Conservation (phyloP, 2,329 filamentous ascomycete genomes). For the Myrmaecium sp. region DNA sequence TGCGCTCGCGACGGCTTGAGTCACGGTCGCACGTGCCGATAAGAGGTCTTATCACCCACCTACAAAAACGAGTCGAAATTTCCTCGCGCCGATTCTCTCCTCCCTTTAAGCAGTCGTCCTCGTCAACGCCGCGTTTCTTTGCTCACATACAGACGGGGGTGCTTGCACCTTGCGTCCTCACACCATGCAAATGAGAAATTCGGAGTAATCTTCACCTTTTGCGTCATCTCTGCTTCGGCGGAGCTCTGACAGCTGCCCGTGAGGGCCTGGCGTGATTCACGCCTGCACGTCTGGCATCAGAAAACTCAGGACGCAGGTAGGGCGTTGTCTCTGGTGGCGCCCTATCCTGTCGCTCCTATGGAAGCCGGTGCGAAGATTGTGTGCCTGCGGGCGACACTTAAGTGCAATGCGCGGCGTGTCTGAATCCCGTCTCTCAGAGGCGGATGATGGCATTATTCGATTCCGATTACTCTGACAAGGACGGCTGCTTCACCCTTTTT, state of each 20-base stretch:
- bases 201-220: constrained; percentile 79
- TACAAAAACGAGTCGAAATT: too few relatives aligned
- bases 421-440: constrained; percentile 21
- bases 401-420: constrained; percentile 91
- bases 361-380: constrained; percentile 93
- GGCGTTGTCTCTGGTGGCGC: constrained; percentile 13
- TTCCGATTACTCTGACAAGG: constrained; percentile 84
- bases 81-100: too few relatives aligned
- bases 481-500: constrained; percentile 49
- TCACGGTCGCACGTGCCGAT: too few relatives aligned
- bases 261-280: constrained; percentile 73
- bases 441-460: constrained; percentile 54
- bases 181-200: constrained; percentile 84
- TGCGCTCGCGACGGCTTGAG: too few relatives aligned
- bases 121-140: too few relatives aligned
- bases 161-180: too few relatives aligned
- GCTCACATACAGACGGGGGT: too few relatives aligned
- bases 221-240: constrained; percentile 19
- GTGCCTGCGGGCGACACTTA: constrained; percentile 51
- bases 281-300: constrained; percentile 78
- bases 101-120: too few relatives aligned
- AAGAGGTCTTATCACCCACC: too few relatives aligned
- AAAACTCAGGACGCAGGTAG: constrained; percentile 51
- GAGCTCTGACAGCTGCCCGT: constrained; percentile 48
- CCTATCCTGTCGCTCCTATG: constrained; percentile 39